phyloP scores from a whole-genome alignment of 805 yeast species.

The Monosporozyma solicola region DNA sequence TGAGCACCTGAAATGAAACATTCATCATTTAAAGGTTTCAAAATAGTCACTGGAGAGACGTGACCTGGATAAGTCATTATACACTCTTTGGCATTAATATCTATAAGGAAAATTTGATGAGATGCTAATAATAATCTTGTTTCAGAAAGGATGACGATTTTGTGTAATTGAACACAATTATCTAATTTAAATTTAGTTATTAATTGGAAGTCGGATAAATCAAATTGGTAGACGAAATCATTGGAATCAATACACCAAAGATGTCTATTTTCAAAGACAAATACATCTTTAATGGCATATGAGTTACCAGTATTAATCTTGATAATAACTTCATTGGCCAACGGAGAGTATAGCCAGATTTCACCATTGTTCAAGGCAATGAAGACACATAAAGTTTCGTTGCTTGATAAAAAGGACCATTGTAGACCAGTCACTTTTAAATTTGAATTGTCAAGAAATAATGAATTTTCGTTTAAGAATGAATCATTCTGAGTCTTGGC shows the following conservation, averaged over 20 bases:
- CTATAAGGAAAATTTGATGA: conserved; percentile 51
- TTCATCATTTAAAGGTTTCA: conserved; percentile 31
- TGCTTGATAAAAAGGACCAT: conserved; percentile 20
- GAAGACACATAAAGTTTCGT: conserved; percentile 42
- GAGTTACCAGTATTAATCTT: conserved; percentile 42
- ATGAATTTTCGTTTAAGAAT: conserved; percentile 25
- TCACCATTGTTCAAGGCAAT: conserved; percentile 61
- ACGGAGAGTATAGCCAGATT: conserved; percentile 58
- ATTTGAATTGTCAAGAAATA: conserved; percentile 20
- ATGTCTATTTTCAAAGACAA: conserved; percentile 27
- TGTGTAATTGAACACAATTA: conserved; percentile 24
- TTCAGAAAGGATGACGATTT: conserved; percentile 17
- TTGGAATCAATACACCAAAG: conserved; percentile 53
- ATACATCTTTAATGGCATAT: conserved; percentile 42
- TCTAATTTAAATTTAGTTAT: conserved; percentile 36
- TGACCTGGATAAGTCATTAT: conserved; percentile 65
- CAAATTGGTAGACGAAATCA: conserved; percentile 58
- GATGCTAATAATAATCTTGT: conserved; percentile 49
- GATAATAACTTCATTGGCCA: conserved; percentile 45
- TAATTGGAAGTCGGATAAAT: conserved; percentile 37
- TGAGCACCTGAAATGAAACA: conserved; percentile 61
- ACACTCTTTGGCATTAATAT: conserved; percentile 32
- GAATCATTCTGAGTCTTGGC: conserved; percentile 21
- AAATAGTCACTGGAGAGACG: conserved; percentile 52
- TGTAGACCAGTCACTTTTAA: conserved; percentile 16